Conservation (phyloP, 2,329 filamentous ascomycete species). For the Fusarium sp. region DNA sequence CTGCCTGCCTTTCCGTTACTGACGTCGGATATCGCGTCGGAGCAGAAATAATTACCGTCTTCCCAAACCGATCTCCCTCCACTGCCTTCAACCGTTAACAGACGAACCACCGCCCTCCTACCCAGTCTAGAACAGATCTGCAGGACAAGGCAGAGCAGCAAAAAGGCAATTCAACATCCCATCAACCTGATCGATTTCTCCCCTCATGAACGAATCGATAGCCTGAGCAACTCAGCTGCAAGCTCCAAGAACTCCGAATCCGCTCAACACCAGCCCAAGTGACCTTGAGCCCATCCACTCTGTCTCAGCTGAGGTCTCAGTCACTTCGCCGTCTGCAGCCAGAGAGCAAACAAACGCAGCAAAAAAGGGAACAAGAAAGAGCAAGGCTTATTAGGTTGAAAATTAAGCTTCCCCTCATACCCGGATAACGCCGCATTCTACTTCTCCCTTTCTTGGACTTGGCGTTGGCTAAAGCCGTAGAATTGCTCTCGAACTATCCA, state of each 20-base stretch:
- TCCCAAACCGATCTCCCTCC: slow-evolving; percentile 7
- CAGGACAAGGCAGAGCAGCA: slow-evolving; percentile 24
- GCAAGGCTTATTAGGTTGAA: slow-evolving; percentile 19
- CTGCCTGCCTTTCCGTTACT: slow-evolving; percentile 2
- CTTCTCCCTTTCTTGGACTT: slow-evolving; percentile 24
- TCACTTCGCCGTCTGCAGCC: slow-evolving; percentile 33
- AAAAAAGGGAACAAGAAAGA: slow-evolving; percentile 11
- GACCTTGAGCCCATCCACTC: not conserved
- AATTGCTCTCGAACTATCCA: slow-evolving; percentile 17
- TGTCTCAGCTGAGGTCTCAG: slow-evolving; percentile 39
- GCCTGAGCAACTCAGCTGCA: slow-evolving; percentile 8
- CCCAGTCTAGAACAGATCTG: slow-evolving; percentile 31
- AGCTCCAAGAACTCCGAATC: slow-evolving; percentile 17
- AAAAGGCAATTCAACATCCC: slow-evolving; percentile 24
- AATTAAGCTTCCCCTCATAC: slow-evolving; percentile 28
- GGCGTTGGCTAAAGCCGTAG: slow-evolving; percentile 12
- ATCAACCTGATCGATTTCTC: slow-evolving; percentile 14
- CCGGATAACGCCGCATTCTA: slow-evolving; percentile 32
- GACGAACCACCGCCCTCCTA: slow-evolving; percentile 18
- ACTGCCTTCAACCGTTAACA: slow-evolving; percentile 18
- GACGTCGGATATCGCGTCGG: slow-evolving; percentile 17
- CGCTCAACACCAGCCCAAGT: slow-evolving; percentile 8
- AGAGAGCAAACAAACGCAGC: slow-evolving; percentile 15
- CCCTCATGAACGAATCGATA: slow-evolving; percentile 27
- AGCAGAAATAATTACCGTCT: slow-evolving; percentile 15